These are phyloP conservation scores for Citrus maxima DNA, from an alignment of 345 rosid genomes.

Conservation along the genomic window DNA sequence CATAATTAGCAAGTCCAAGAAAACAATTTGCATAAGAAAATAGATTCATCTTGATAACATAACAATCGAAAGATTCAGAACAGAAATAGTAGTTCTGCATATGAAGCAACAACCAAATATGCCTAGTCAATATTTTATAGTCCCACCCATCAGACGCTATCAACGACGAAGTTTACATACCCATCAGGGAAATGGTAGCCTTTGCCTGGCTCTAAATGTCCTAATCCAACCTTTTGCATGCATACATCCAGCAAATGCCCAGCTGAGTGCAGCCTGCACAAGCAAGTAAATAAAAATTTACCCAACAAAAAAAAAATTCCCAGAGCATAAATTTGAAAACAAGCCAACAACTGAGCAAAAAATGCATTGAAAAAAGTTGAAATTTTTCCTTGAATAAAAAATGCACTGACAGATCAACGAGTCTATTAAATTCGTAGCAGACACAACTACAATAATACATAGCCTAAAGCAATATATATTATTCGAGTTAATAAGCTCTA, in stretches of 20 bases:
- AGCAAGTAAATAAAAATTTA: background rate
- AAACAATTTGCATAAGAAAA: background rate
- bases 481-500: background rate
- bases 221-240: conserved; percentile 59
- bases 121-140: too few relatives aligned
- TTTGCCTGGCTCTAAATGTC: conserved; percentile 71
- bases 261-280: conserved; percentile 75
- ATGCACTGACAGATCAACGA: background rate
- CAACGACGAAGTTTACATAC: conserved; percentile 28
- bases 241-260: conserved; percentile 80
- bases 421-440: background rate
- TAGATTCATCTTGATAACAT: background rate
- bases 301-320: background rate
- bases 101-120: background rate
- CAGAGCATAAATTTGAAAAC: background rate
- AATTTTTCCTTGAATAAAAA: background rate
- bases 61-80: background rate
- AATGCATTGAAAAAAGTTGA: background rate
- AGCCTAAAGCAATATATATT: too few relatives aligned
- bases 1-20: background rate
- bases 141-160: background rate
- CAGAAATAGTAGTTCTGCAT: background rate
- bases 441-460: background rate
- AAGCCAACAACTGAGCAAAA: background rate
- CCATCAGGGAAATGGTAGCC: conserved; percentile 88